Evolutionary conservation across 495 filamentous ascomycete species (phyloP), one percentile per base, ranked within the genome.

Genomic region (Letharia lupina): DNA sequence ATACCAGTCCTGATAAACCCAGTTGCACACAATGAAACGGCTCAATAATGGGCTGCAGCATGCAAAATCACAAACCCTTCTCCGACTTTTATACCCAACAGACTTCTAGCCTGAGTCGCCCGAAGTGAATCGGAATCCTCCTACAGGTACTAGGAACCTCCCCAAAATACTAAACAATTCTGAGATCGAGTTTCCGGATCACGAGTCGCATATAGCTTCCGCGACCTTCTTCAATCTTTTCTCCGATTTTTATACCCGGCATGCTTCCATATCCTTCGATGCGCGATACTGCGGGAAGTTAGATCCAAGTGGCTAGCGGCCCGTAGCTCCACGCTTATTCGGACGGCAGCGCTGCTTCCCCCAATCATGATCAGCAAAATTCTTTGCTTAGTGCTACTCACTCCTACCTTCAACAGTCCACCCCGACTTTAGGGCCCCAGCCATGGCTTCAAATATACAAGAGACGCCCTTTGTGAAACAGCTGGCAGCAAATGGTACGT

Each of bases 381-480:
- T 23, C 23, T 20, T 45, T 63, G 28, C 23, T 31, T 39, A 62
- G 33, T 33, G 23, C 12, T 42, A n/a, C 42, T 31, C 40, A 63
- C 13, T 28, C n/a, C 18, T 9, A 41, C 41, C 11, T 33, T 18
- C 16, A 28, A 45, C 8, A 39, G 23, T 28, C 23, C 23, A 28
- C 1, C 23, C 23, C 23, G 23, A 28, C 23, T 28, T 11, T 31
- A 1, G 44, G n/a, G 57, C 61, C 67, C 57, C 50, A 68, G 60
- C 50, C 54, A 85, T 83, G 82, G 70, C 76, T 31, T 47, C 72
- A 60, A 78, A 84, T 67, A 75, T 82, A 39, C 78, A 83, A 68
- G 82, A 84, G 65, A 87, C 83, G 64, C 86, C 87, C 45, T 91
- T 91, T 65, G 80, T 91, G 31, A 89, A 86, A 78, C 83, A 91